These are phyloP conservation scores for Salix viminalis DNA, from an alignment of 345 rosid genomes.

Conservation along the genomic window DNA sequence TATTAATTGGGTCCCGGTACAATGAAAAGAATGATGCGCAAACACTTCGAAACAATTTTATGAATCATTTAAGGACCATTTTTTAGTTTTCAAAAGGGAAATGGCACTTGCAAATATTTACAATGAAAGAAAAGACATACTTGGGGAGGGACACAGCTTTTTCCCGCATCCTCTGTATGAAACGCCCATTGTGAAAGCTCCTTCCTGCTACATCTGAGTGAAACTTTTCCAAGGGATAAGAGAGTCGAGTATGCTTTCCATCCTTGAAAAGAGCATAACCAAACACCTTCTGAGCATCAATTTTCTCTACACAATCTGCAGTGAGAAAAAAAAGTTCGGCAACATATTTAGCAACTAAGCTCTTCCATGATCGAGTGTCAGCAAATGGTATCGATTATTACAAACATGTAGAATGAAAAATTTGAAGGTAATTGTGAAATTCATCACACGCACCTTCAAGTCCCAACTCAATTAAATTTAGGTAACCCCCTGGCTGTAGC, in stretches of 20 bases:
- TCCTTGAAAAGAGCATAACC: constrained; percentile 33
- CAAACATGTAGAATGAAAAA: not conserved
- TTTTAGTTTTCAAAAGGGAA: not conserved
- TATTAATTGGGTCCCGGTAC: not conserved
- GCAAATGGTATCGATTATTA: not conserved
- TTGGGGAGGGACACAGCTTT: constrained; percentile 25
- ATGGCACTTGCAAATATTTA: not conserved
- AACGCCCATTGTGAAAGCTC: constrained; percentile 32
- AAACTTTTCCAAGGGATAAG: constrained; percentile 30
- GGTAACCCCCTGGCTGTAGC: constrained; percentile 33
- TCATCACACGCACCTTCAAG: constrained; percentile 22
- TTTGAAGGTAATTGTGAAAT: not conserved
- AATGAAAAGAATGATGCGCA: not conserved
- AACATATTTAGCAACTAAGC: not conserved
- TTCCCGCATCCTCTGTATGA: constrained; percentile 28
- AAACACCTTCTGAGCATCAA: constrained; percentile 28
- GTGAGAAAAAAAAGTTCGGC: not conserved
- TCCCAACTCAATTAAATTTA: constrained; percentile 30
- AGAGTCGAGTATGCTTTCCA: constrained; percentile 21
- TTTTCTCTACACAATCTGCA: constrained; percentile 27
- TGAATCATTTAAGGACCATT: not conserved
- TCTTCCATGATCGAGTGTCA: not conserved
- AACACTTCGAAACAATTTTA: not conserved
- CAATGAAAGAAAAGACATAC: constrained; percentile 12
- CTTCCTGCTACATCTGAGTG: constrained; percentile 28